Evolutionary conservation across 2,329 filamentous ascomycete species (phyloP), one percentile per base, ranked within the genome.

Genomic region (Calonectria pseudoreteaudii): DNA sequence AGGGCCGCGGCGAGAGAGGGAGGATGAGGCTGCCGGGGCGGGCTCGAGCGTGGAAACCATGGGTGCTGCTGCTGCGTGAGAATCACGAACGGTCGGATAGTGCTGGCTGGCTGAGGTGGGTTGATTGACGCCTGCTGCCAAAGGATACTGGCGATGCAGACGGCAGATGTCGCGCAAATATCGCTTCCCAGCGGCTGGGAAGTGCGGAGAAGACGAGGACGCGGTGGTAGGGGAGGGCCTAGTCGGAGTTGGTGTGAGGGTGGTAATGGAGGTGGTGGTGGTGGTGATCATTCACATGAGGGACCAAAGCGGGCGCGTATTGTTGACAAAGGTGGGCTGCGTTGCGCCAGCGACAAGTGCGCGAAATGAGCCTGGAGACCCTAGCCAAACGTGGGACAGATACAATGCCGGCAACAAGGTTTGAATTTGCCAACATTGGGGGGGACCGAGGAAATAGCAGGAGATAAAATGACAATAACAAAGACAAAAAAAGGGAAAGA

Each of bases 21-120:
- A 88, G 80, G 86, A 85, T 73, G 86, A 83, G 74, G 84, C 74
- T 41, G 77, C 68, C 66, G 78, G 73, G 68, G 80, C 77, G 68
- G 83, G 85, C 75, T 92, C 90, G 80, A 90, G 87, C 85, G 92
- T 91, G 83, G 91, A 93, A 83, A 93, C 90, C 91, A 93, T 93
- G 83, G 85, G 80, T 74, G 62, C 60, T 71, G 50, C 47, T 62
- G 41, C 44, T 30, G 49, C 30, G 28, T 52, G 52, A 28, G 56
- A 62, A 62, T 41, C 14, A 62, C 56, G 23, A 41, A 34, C 41
- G 60, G 67, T 64, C n/a, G 67, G 60, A 49, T 49, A 23, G 60
- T n/a, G 41, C 16, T 23, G 60, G 41, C 31, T 23, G 60, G 34
- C 10, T 4, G 28, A 10, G 60, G 26, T 26, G 60, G 36, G 49